Percentiles rank a stretch among this genome's conserved stretches.
These are phyloP conservation scores for Phytophthora foliorum DNA, from an alignment of 352 stramenopile genomes.

Conservation along the genomic window DNA sequence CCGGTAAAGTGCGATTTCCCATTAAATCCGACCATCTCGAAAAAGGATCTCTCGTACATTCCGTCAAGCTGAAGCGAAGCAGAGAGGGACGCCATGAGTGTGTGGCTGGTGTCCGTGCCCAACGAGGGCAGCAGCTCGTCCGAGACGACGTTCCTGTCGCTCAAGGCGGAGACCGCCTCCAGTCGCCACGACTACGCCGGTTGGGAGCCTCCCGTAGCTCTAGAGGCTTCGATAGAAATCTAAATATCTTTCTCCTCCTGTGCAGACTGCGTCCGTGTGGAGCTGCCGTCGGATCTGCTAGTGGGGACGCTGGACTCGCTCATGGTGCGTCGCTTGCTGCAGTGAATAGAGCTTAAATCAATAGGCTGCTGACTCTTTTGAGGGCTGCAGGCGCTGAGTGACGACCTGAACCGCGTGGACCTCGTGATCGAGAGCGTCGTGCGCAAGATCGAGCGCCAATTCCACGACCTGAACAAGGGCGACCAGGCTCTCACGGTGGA, in stretches of 20 bases:
- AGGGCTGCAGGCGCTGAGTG: conserved; percentile 73
- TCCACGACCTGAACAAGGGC: conserved; percentile 93
- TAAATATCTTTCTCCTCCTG: conserved; percentile 7
- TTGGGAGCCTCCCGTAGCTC: conserved; percentile 17
- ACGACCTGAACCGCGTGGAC: conserved; percentile 97
- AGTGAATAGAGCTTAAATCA: neutral
- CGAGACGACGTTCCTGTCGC: conserved; percentile 87
- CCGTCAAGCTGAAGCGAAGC: conserved; percentile 26
- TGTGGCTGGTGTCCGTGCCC: conserved; percentile 88
- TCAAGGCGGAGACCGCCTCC: conserved; percentile 88
- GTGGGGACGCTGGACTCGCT: conserved; percentile 98
- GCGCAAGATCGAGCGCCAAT: conserved; percentile 97
- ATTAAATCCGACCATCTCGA: conserved; percentile 13
- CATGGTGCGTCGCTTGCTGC: conserved; percentile 79
- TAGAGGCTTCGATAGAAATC: conserved; percentile 4
- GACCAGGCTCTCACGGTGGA: conserved; percentile 89
- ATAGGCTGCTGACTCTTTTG: conserved; percentile 2
- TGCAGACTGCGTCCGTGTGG: conserved; percentile 84
- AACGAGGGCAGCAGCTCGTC: conserved; percentile 86
- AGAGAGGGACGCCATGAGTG: conserved; percentile 42
- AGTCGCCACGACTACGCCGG: conserved; percentile 84
- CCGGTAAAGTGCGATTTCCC: conserved; percentile 9
- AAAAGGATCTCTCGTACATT: conserved; percentile 48
- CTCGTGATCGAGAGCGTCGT: conserved; percentile 95
- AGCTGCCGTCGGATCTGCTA: conserved; percentile 94